Percentiles rank a stretch among this genome's conserved stretches.
Conservation (phyloP, 345 rosid species). For the Gossypium bickii region DNA sequence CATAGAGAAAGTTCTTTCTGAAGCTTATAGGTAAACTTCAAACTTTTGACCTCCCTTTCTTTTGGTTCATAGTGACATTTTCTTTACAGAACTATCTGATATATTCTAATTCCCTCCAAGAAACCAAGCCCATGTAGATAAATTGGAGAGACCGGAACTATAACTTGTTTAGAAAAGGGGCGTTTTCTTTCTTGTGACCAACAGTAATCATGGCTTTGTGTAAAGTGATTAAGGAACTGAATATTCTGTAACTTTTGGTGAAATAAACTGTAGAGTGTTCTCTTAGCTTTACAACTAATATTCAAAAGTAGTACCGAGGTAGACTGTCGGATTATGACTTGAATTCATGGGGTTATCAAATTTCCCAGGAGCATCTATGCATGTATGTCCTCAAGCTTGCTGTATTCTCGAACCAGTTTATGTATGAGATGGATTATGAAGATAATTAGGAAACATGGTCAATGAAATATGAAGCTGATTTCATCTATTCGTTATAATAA, state of each 20-base stretch:
- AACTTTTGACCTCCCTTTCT: not conserved
- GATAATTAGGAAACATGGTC: not conserved
- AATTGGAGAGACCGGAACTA: not conserved
- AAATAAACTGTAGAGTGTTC: not conserved
- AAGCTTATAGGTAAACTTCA: constrained; percentile 59
- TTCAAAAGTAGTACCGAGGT: not conserved
- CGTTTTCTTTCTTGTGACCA: not conserved
- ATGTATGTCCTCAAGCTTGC: not conserved
- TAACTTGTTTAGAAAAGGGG: not conserved
- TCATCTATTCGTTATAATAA: not conserved
- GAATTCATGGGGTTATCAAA: not conserved
- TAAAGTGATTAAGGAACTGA: not conserved
- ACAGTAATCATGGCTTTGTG: not conserved
- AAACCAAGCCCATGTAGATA: not conserved
- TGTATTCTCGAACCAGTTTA: not conserved
- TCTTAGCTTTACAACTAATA: not conserved
- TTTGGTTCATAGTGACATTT: not conserved
- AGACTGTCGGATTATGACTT: not conserved
- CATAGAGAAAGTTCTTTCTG: constrained; percentile 85
- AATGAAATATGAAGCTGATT: not conserved
- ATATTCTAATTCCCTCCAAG: constrained; percentile 4
- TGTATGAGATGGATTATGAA: too few relatives aligned
- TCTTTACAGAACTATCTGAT: not conserved
- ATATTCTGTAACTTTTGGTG: not conserved
- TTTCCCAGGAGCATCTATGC: not conserved